Conservation (phyloP, 139 green algal species). For the Parachlorella kessleri region DNA sequence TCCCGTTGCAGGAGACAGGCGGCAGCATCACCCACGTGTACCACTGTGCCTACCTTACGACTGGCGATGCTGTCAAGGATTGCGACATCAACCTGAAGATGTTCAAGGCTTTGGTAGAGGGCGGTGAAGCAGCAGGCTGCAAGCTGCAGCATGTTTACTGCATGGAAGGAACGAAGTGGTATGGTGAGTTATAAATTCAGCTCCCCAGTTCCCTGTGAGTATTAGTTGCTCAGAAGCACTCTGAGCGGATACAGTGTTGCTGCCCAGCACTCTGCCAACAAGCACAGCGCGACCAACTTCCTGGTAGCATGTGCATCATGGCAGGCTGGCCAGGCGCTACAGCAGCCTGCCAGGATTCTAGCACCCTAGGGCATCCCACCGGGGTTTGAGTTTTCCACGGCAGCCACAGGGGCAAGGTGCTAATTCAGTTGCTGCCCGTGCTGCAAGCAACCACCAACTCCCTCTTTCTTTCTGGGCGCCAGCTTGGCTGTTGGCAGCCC, state of each 20-base stretch:
- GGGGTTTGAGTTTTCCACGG: too few relatives aligned
- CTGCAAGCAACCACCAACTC: too few relatives aligned
- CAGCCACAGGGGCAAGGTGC: too few relatives aligned
- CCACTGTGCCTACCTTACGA: constrained; percentile 14
- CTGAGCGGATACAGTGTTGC: not conserved
- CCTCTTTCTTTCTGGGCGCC: not conserved
- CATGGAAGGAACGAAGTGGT: not conserved
- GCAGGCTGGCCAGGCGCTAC: not conserved
- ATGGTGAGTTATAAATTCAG: not conserved
- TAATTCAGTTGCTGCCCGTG: too few relatives aligned
- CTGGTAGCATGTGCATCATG: not conserved
- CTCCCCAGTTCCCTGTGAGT: not conserved
- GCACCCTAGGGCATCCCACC: too few relatives aligned
- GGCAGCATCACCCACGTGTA: constrained; percentile 1
- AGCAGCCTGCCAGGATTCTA: too few relatives aligned
- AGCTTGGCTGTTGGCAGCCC: not conserved
- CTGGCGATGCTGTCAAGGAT: constrained; percentile 1
- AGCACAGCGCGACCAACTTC: not conserved
- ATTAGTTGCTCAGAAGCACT: too few relatives aligned
- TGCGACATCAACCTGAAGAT: constrained; percentile 15
- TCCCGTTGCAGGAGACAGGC: not conserved
- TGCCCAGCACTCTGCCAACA: not conserved
- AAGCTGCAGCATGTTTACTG: constrained; percentile 6
- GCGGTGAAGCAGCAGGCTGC: not conserved
- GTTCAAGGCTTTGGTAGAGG: constrained; percentile 13